Percentiles rank a stretch among this genome's conserved stretches.
Evolutionary conservation across 257 asterid genomes (phyloP).

Genomic region (Mitragyna speciosa): DNA sequence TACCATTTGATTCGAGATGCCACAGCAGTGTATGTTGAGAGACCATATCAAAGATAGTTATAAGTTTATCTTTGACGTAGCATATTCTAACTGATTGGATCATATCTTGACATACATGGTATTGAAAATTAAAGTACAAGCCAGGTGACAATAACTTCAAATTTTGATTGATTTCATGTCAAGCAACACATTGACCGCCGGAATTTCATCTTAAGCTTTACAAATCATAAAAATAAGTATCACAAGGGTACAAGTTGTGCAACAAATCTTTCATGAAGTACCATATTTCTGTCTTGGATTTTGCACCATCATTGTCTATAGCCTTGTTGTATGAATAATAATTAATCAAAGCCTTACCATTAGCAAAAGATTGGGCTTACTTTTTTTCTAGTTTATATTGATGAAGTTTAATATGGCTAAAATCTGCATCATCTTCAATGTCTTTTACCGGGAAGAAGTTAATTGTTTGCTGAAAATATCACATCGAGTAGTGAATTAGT

Average conservation of each 20-base stretch:
- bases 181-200: neutral
- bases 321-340: neutral
- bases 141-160: neutral
- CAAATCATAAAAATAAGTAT: neutral
- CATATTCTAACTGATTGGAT: neutral
- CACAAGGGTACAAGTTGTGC: neutral
- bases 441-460: too few species aligned
- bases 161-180: neutral
- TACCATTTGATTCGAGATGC: constrained; percentile 3
- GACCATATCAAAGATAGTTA: neutral
- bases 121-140: neutral
- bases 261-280: neutral
- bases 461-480: constrained; percentile 15
- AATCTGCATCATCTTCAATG: too few species aligned
- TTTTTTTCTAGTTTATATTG: neutral
- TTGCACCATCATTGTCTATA: neutral
- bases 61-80: neutral
- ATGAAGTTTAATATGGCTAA: too few species aligned
- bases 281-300: neutral
- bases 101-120: neutral
- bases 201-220: neutral
- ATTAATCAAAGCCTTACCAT: neutral
- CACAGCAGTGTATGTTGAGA: neutral
- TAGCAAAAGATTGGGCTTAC: neutral
- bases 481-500: constrained; percentile 35